phyloP scores from a whole-genome alignment of 208 protist genomes.

The Histomonas meleagridis region DNA sequence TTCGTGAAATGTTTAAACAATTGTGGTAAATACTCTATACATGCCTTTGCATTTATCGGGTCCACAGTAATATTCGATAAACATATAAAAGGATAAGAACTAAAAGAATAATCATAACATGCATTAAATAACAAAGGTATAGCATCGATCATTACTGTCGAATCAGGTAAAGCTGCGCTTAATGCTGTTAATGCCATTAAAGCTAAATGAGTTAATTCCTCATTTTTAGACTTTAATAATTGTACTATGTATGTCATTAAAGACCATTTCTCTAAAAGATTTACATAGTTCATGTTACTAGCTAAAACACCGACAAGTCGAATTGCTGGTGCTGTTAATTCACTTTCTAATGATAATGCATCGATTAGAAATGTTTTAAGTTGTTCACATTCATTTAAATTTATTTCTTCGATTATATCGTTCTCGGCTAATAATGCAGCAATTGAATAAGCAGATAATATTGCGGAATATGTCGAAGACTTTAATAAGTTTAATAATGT shows the following conservation, averaged over 20 bases:
- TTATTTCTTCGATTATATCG: neutral
- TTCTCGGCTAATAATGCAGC: neutral
- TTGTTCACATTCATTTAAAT: neutral
- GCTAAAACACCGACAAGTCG: conserved; percentile 3
- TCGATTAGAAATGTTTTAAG: neutral
- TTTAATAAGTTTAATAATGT: neutral
- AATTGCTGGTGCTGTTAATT: neutral
- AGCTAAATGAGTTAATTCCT: neutral
- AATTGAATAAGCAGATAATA: neutral
- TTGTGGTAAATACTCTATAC: neutral
- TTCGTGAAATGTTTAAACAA: too few species aligned
- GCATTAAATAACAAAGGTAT: neutral
- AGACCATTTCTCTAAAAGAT: neutral
- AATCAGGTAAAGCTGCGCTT: neutral
- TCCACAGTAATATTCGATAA: neutral
- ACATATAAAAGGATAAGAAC: neutral
- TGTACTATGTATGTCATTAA: neutral
- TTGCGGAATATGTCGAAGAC: neutral
- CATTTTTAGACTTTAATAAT: neutral
- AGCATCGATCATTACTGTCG: neutral
- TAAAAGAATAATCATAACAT: neutral
- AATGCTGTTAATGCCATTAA: neutral
- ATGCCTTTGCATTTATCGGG: neutral
- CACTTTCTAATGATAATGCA: neutral
- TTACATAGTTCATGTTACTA: neutral